Base-by-base conservation (phyloP, 495 filamentous ascomycete species). In the Emericellopsis terricola region DNA sequence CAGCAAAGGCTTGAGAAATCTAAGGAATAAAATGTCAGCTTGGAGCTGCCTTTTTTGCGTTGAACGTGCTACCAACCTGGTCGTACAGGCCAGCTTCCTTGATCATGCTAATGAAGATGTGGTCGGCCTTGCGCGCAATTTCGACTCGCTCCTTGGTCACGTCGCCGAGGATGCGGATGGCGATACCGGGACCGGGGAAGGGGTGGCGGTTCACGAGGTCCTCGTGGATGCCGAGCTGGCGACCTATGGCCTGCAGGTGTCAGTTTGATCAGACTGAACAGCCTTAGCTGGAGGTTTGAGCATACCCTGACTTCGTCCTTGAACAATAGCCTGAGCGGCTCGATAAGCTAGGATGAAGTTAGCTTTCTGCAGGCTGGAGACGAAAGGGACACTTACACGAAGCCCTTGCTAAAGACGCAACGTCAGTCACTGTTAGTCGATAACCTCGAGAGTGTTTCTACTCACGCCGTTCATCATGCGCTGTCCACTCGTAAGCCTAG, bases 51-150 rank as follows among this genome's bases (percentile, higher is more conserved):
- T n/a, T n/a, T n/a, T n/a, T n/a, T n/a, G n/a, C n/a, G n/a, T 39
- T 15, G 29, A 28, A 13, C 3, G 15, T 15, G 24, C 7, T 4
- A 15, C 15, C 26, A 19, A 56, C 52, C 45, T 85, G 49, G 29
- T 81, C 56, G 49, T 97, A 97, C 2, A 94, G 48, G 14, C 83
- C 89, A 2, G 82, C 85, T 19, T 72, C 75, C 31, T 58, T 64
- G 55, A 97, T 92, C 70, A 79, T 80, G 35, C 68, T 63, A 46
- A 94, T 91, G 59, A 87, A 97, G 48, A 83, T 82, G 41, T 80
- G 52, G 50, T 96, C 89, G 2, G 89, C 89, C 45, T 81, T 57
- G 13, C 85, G 67, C 11, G 74, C 84, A 24, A 94, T 91, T 17
- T 69, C 68, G 17, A 94, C 74, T 33, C 75, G 69, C 43, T 85